Evolutionary conservation across 805 yeast genomes (phyloP).

Genomic region (Cyberlindnera galapagoensis): DNA sequence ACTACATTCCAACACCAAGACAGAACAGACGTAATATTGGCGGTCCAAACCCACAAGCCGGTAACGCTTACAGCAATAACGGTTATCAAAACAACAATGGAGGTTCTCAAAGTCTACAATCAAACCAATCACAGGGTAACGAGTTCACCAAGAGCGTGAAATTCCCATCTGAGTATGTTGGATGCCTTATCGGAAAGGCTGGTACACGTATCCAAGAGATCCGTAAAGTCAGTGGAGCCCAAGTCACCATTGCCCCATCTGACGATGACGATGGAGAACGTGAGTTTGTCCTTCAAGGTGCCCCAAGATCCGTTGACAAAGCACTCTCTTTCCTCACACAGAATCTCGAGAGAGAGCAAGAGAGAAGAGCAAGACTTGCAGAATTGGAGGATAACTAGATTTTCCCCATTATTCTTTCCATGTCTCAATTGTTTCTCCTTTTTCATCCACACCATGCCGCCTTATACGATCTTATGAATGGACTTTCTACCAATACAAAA

Average conservation of each 20-base stretch:
- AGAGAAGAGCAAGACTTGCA: slow-evolving; percentile 34
- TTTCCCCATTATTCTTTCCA: slow-evolving; percentile 3
- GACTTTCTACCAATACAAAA: no score
- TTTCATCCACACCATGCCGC: slow-evolving; percentile 4
- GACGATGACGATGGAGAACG: slow-evolving; percentile 59
- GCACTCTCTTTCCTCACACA: slow-evolving; percentile 53
- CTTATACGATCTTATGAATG: no score
- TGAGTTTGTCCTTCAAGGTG: slow-evolving; percentile 64
- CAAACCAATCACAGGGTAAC: background rate
- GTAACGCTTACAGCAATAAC: background rate
- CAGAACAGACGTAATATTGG: slow-evolving; percentile 3
- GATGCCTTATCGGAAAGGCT: slow-evolving; percentile 81
- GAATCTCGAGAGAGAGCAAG: slow-evolving; percentile 52
- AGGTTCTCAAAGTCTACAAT: slow-evolving; percentile 2
- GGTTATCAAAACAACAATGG: slow-evolving; percentile 3
- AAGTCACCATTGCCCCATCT: slow-evolving; percentile 68
- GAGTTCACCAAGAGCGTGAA: slow-evolving; percentile 36
- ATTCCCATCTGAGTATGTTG: slow-evolving; percentile 79
- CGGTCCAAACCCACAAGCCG: slow-evolving; percentile 2
- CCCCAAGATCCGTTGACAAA: slow-evolving; percentile 39
- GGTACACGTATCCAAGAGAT: slow-evolving; percentile 85
- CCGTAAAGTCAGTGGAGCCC: slow-evolving; percentile 70
- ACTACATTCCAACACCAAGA: slow-evolving; percentile 46
- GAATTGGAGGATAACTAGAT: slow-evolving; percentile 7
- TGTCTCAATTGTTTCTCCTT: background rate